Percentiles rank a stretch among this genome's conserved stretches.
These are phyloP conservation scores for Saturnispora bothae DNA, from an alignment of 805 yeast genomes.

Conservation along the genomic window DNA sequence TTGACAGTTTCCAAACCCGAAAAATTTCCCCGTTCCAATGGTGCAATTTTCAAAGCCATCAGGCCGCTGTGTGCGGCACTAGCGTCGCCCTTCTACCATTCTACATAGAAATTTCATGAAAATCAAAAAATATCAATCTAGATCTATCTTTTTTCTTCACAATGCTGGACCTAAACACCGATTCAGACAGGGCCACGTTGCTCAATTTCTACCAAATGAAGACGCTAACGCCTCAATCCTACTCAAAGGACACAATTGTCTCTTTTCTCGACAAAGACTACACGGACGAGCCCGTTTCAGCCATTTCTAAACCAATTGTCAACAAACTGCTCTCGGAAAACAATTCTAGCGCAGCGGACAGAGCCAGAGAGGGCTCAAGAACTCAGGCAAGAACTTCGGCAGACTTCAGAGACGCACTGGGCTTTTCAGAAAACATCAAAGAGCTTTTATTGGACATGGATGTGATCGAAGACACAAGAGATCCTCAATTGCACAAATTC, in stretches of 20 bases:
- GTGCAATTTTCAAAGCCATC: too few species aligned
- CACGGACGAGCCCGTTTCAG: conserved; percentile 10
- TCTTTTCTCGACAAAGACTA: conserved; percentile 14
- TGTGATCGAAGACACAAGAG: conserved; percentile 29
- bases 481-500: conserved; percentile 30
- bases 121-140: neutral
- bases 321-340: conserved; percentile 18
- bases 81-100: too few species aligned
- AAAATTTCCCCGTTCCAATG: too few species aligned
- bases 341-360: conserved; percentile 5
- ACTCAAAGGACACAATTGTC: conserved; percentile 16
- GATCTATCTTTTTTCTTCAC: neutral
- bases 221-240: conserved; percentile 31
- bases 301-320: conserved; percentile 20
- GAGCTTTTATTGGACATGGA: conserved; percentile 32
- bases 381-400: conserved; percentile 2
- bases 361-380: neutral
- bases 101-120: neutral
- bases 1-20: too few species aligned
- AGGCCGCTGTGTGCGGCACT: too few species aligned
- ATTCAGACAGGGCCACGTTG: conserved; percentile 13
- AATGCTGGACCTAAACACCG: conserved; percentile 6
- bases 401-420: conserved; percentile 40
- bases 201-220: conserved; percentile 33
- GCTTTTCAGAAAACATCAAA: conserved; percentile 37